These are phyloP conservation scores for Triangularia verruculosa DNA, from an alignment of 2,329 filamentous ascomycete genomes.

Conservation along the genomic window DNA sequence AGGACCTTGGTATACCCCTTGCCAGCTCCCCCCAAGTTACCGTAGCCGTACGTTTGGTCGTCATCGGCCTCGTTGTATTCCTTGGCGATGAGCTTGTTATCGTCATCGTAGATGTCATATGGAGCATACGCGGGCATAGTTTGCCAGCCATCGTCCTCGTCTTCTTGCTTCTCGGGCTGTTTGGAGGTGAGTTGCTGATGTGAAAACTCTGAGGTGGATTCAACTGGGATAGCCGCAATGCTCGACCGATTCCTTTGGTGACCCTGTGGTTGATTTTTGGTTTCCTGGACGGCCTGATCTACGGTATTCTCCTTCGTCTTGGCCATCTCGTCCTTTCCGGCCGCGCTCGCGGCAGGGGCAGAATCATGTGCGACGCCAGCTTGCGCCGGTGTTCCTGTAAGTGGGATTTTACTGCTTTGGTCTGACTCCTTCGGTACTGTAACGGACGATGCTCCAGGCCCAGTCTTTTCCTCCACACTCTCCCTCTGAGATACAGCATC, in stretches of 20 bases:
- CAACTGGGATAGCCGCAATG: conserved; percentile 27
- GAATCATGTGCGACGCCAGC: background rate
- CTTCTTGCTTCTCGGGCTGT: conserved; percentile 44
- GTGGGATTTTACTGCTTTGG: background rate
- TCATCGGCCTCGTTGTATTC: conserved; percentile 72
- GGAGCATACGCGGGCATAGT: conserved; percentile 90
- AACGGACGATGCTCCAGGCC: background rate
- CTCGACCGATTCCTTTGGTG: conserved; percentile 40
- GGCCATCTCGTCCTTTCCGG: conserved; percentile 21
- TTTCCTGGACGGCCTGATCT: conserved; percentile 25
- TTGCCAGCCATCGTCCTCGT: conserved; percentile 78
- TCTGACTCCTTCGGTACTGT: background rate
- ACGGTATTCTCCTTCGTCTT: conserved; percentile 10
- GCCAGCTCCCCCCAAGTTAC: conserved; percentile 78
- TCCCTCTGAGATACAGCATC: conserved; percentile 27
- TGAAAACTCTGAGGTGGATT: conserved; percentile 75
- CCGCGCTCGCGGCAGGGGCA: background rate
- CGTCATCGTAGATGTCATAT: conserved; percentile 94
- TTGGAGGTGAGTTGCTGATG: conserved; percentile 72
- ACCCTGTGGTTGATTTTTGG: conserved; percentile 24
- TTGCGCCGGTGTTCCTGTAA: background rate
- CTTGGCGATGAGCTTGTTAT: conserved; percentile 79
- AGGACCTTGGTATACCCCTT: conserved; percentile 96
- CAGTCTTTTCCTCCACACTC: background rate
- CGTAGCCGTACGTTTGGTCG: conserved; percentile 66